Conservation (phyloP, 2,329 filamentous ascomycete genomes). For the Monosporascus sp. region DNA sequence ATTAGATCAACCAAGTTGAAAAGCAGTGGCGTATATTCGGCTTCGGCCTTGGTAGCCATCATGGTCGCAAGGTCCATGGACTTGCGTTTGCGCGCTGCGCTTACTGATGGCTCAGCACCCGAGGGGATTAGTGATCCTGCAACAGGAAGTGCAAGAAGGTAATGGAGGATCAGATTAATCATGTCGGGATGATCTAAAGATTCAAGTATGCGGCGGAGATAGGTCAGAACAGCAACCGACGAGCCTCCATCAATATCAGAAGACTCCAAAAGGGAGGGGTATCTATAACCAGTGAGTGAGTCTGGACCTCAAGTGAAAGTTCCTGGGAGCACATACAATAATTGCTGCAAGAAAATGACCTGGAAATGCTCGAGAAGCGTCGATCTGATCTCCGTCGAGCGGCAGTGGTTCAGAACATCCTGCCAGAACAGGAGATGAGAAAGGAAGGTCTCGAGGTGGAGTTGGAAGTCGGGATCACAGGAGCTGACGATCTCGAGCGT, state of each 20-base stretch:
- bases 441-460: slow-evolving; percentile 88
- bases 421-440: slow-evolving; percentile 98
- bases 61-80: slow-evolving; percentile 83
- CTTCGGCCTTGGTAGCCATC: slow-evolving; percentile 68
- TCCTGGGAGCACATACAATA: slow-evolving; percentile 57
- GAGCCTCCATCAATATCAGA: slow-evolving; percentile 96
- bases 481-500: slow-evolving; percentile 69
- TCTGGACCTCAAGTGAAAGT: slow-evolving; percentile 1
- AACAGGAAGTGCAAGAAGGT: slow-evolving; percentile 78
- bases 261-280: slow-evolving; percentile 91
- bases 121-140: slow-evolving; percentile 30
- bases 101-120: slow-evolving; percentile 47
- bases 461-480: slow-evolving; percentile 68
- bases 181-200: slow-evolving; percentile 89
- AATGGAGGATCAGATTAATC: slow-evolving; percentile 88
- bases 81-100: slow-evolving; percentile 73
- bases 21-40: slow-evolving; percentile 70
- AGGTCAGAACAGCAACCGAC: slow-evolving; percentile 91
- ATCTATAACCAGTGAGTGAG: slow-evolving; percentile 44
- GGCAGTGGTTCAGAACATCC: slow-evolving; percentile 93
- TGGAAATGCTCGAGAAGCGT: slow-evolving; percentile 96
- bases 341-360: slow-evolving; percentile 88
- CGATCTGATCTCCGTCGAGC: slow-evolving; percentile 84
- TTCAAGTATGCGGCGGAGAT: slow-evolving; percentile 84
- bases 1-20: slow-evolving; percentile 94